A percentile compares a stretch with the other conserved stretches of the same genome.
Conservation (phyloP, 73 alveolate species). For the Halteria grandinella region DNA sequence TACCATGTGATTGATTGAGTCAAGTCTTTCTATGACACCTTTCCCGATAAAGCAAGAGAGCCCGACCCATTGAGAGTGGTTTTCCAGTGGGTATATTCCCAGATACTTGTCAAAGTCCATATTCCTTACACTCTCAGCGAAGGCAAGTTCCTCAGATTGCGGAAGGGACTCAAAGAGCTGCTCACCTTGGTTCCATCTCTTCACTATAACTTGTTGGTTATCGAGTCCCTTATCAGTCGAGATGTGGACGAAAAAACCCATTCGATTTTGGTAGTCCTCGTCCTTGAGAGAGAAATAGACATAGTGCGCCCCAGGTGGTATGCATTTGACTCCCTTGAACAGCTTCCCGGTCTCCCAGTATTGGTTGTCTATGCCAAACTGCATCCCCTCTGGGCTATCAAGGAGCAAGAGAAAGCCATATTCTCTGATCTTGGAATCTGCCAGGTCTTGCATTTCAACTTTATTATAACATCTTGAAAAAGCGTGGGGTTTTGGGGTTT, state of each 20-base stretch:
- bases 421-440: too few relatives aligned
- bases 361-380: slow-evolving; percentile 66
- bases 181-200: slow-evolving; percentile 54
- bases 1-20: slow-evolving; percentile 47
- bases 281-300: slow-evolving; percentile 44
- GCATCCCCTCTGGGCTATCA: slow-evolving; percentile 55
- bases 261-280: slow-evolving; percentile 54
- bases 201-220: slow-evolving; percentile 12
- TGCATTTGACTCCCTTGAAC: slow-evolving; percentile 71
- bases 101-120: slow-evolving; percentile 59
- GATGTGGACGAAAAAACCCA: slow-evolving; percentile 55
- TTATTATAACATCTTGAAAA: too few relatives aligned
- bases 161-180: slow-evolving; percentile 25
- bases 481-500: too few relatives aligned
- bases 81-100: slow-evolving; percentile 57
- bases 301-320: slow-evolving; percentile 75
- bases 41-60: slow-evolving; percentile 14
- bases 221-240: background rate
- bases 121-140: slow-evolving; percentile 58
- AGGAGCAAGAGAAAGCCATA: slow-evolving; percentile 45
- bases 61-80: slow-evolving; percentile 47
- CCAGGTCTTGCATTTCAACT: too few relatives aligned
- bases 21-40: slow-evolving; percentile 29
- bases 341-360: slow-evolving; percentile 52
- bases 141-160: slow-evolving; percentile 55